Evolutionary conservation across 2,329 filamentous ascomycete species (phyloP), one percentile per base, ranked within the genome.

Genomic region (Mollisiaceae sp.): DNA sequence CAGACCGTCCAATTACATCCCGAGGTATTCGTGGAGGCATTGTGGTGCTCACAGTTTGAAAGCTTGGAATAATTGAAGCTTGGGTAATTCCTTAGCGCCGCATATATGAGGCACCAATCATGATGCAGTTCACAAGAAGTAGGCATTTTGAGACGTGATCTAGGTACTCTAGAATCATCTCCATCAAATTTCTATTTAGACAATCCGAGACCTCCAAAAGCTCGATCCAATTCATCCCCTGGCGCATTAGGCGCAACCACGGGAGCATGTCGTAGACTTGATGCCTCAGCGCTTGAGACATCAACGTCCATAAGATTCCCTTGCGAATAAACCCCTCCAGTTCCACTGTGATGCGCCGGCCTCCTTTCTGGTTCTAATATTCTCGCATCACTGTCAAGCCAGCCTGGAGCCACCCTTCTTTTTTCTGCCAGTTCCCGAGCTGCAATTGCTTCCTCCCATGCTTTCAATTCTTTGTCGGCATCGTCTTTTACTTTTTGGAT

Each of bases 401-500:
- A 95, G 0, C 92, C 91, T 0, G 91, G 92, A 12, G 92, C 92
- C 20, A 93, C 85, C 62, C 91, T 82, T 70, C 92, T 82, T 83
- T 93, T 94, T 85, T 94, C 91, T 4, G 89, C 90, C 67, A 94
- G 80, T 68, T 94, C 91, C 64, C 89, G 82, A 45, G 84, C 86
- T 64, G 78, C 79, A 65, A 91, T 86, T 59, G 80, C 83, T 66
- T 89, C 86, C 71, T 95, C 89, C 80, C 95, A 92, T 22, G 85
- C 86, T 60, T 82, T 79, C 62, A 97, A 82, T 62, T 89, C 86
- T 41, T 82, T 80, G 68, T 90, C 85, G 1, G 91, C 91, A 41
- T 92, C 89, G 2, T 84, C 82, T 69, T 89, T 85, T 70, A 92
- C 83, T 70, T 88, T 86, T 32, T 86, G 81, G 14, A 99, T 82